Evolutionary conservation across 179 eudicot species (phyloP).

Genomic region (Spergularia azorica): DNA sequence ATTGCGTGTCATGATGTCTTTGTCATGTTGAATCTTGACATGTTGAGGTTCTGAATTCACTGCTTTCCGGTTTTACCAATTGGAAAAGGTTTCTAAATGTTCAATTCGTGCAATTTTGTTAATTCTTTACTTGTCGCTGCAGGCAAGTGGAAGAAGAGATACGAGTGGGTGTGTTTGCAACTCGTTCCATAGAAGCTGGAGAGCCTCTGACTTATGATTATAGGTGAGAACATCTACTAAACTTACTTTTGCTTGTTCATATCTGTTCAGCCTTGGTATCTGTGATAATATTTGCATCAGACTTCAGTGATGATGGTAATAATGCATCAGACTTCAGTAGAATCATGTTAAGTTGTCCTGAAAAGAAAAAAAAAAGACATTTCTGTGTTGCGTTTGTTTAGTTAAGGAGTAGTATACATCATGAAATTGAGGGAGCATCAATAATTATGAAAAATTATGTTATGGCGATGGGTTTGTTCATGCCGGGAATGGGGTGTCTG

Average conservation of each 20-base stretch:
- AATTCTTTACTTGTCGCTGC: neutral
- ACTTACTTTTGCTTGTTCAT: neutral
- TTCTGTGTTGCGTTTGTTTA: no score
- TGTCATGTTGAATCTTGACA: no score
- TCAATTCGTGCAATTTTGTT: neutral
- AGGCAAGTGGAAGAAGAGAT: slow-evolving; percentile 45
- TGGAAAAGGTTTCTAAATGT: neutral
- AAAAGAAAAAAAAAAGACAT: neutral
- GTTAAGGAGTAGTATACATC: no score
- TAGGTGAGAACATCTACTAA: slow-evolving; percentile 41
- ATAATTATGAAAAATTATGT: no score
- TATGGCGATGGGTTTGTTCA: no score
- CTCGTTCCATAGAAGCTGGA: slow-evolving; percentile 63
- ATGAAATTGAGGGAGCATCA: no score
- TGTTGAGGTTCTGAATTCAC: neutral
- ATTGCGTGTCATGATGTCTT: no score
- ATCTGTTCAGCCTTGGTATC: neutral
- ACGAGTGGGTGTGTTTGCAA: slow-evolving; percentile 93
- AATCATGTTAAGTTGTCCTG: no score
- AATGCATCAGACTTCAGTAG: no score
- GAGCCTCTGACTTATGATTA: slow-evolving; percentile 94
- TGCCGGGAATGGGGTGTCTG: no score
- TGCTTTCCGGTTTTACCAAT: neutral
- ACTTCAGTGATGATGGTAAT: neutral
- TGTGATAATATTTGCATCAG: neutral